These are phyloP conservation scores for Orbilia javanica DNA, from an alignment of 2,329 filamentous ascomycete species.

Conservation along the genomic window DNA sequence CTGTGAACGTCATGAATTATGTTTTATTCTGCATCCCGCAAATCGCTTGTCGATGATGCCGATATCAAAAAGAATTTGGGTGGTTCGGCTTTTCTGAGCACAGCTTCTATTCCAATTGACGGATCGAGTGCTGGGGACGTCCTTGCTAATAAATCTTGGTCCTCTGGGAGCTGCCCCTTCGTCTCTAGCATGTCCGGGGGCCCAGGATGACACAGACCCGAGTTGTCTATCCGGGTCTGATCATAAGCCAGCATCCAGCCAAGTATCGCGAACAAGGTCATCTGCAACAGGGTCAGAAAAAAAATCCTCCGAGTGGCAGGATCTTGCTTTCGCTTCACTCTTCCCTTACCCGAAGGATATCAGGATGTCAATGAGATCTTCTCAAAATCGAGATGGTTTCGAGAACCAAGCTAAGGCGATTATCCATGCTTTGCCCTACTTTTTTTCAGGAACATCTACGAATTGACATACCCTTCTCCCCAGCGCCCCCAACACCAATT, in stretches of 20 bases:
- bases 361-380: constrained; percentile 57
- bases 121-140: constrained; percentile 26
- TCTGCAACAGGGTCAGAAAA: constrained; percentile 58
- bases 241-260: constrained; percentile 58
- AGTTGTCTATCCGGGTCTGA: constrained; percentile 58
- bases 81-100: constrained; percentile 21
- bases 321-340: constrained; percentile 59
- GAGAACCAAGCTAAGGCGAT: constrained; percentile 49
- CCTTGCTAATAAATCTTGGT: constrained; percentile 37
- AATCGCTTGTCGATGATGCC: constrained; percentile 35
- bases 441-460: constrained; percentile 54
- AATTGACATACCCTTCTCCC: constrained; percentile 15
- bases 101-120: constrained; percentile 32
- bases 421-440: constrained; percentile 45
- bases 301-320: constrained; percentile 59
- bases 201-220: constrained; percentile 59
- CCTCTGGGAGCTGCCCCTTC: constrained; percentile 55
- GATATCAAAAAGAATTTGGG: constrained; percentile 31
- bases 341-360: constrained; percentile 58
- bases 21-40: constrained; percentile 16
- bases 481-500: constrained; percentile 4
- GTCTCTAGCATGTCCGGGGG: constrained; percentile 54
- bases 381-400: constrained; percentile 50
- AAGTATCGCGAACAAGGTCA: constrained; percentile 58
- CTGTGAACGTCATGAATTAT: constrained; percentile 30